Evolutionary conservation across 306 rosid species (phyloP).

Genomic region (Dalbergia oliveri): DNA sequence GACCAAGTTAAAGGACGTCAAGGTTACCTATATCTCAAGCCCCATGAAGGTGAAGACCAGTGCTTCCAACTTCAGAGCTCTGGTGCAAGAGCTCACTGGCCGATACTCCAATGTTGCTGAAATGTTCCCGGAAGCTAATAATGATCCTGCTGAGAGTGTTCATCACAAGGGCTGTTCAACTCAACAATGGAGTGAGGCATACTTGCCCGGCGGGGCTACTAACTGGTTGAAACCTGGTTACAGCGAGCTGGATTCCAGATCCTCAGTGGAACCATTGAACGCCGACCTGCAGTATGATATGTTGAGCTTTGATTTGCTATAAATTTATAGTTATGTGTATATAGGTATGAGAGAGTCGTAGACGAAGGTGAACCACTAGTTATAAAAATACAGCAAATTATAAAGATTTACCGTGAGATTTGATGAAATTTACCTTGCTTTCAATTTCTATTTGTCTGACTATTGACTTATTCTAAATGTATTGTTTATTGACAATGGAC

Average conservation of each 20-base stretch:
- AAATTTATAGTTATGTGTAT: too few relatives aligned
- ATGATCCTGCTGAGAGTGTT: slow-evolving; percentile 6
- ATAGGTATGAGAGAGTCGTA: too few relatives aligned
- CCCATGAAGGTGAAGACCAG: slow-evolving; percentile 85
- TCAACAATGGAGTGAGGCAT: slow-evolving; percentile 37
- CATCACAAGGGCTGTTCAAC: neutral
- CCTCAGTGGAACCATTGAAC: slow-evolving; percentile 24
- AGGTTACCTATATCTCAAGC: slow-evolving; percentile 80
- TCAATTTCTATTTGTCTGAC: too few relatives aligned
- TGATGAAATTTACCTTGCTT: too few relatives aligned
- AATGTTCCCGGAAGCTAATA: slow-evolving; percentile 50
- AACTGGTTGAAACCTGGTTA: slow-evolving; percentile 43
- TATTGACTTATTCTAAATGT: too few relatives aligned
- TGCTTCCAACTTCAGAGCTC: slow-evolving; percentile 80
- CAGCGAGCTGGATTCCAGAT: slow-evolving; percentile 6
- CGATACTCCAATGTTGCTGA: slow-evolving; percentile 74
- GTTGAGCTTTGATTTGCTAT: slow-evolving; percentile 27
- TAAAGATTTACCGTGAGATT: too few relatives aligned
- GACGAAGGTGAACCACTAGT: too few relatives aligned
- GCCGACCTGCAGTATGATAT: slow-evolving; percentile 23
- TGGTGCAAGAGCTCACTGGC: slow-evolving; percentile 89
- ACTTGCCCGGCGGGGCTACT: neutral
- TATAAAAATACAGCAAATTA: too few relatives aligned
- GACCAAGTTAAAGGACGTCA: slow-evolving; percentile 53
- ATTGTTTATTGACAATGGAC: too few relatives aligned